phyloP scores from a whole-genome alignment of 2,329 filamentous ascomycete species.

The Aspergillus ustus region DNA sequence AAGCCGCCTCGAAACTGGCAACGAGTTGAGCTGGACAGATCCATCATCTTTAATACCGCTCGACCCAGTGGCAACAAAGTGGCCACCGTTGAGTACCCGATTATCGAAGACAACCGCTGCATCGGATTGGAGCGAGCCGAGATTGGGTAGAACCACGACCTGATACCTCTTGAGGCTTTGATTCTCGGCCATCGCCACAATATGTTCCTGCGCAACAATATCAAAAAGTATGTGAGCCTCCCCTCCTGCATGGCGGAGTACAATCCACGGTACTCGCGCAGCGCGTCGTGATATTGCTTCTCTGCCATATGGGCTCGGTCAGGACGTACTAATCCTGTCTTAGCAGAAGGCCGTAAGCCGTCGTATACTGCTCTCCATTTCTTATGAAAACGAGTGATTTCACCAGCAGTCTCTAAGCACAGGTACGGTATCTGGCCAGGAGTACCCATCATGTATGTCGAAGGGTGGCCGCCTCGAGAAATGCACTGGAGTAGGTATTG shows the following conservation, averaged over 20 bases:
- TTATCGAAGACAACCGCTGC: background rate
- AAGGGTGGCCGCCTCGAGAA: background rate
- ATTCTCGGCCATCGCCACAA: background rate
- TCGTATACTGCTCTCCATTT: background rate
- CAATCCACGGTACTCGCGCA: background rate
- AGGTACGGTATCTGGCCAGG: background rate
- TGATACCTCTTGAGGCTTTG: background rate
- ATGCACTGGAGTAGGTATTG: background rate
- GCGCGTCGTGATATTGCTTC: background rate
- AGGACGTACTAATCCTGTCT: background rate
- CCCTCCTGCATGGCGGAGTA: background rate
- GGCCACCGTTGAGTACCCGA: background rate
- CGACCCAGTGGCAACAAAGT: background rate
- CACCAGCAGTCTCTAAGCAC: background rate
- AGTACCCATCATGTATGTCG: constrained; percentile 2
- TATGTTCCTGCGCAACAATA: background rate
- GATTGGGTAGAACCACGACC: background rate
- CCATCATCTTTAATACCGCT: background rate
- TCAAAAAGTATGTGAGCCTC: background rate
- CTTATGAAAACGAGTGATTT: background rate
- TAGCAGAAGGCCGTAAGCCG: background rate
- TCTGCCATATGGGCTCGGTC: background rate
- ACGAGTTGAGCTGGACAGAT: background rate
- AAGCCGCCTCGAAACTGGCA: background rate
- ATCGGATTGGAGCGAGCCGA: background rate